Evolutionary conservation across 2,329 filamentous ascomycete species (phyloP).

Genomic region (Cercospora beticola): DNA sequence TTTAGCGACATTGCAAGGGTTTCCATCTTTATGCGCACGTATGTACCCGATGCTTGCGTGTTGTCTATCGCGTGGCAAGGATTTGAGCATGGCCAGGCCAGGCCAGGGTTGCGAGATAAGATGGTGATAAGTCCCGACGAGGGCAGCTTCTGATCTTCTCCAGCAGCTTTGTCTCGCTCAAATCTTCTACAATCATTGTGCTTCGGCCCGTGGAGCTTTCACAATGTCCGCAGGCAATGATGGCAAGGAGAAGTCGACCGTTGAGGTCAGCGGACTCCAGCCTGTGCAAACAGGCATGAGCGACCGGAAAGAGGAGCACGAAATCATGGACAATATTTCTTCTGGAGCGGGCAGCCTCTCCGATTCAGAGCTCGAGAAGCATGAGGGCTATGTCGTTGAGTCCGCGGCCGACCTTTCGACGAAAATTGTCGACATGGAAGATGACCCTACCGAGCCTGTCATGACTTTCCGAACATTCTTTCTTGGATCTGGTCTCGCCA

Average conservation of each 20-base stretch:
- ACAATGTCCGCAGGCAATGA: not conserved
- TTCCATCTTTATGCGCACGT: too few species aligned
- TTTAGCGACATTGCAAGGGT: too few species aligned
- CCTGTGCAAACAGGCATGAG: not conserved
- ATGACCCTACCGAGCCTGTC: constrained; percentile 39
- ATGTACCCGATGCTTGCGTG: not conserved
- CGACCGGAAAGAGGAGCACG: not conserved
- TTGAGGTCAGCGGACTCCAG: not conserved
- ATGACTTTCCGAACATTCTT: constrained; percentile 45
- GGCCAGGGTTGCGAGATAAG: not conserved
- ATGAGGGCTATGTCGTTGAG: constrained; percentile 10
- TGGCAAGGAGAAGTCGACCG: not conserved
- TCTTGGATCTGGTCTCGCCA: constrained; percentile 37
- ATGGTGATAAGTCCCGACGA: not conserved
- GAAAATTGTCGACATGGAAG: constrained; percentile 40
- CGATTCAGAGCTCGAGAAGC: constrained; percentile 1
- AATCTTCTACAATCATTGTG: not conserved
- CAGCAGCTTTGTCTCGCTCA: not conserved
- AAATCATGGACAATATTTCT: not conserved
- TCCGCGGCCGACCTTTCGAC: constrained; percentile 38
- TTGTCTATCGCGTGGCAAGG: not conserved
- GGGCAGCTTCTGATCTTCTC: not conserved
- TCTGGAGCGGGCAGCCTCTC: not conserved
- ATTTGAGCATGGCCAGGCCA: not conserved
- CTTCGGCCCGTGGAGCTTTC: not conserved